Percentiles rank a stretch among this genome's conserved stretches.
Evolutionary conservation across 78 protist species (phyloP).

Genomic region (Dictyostelium citrinum): DNA sequence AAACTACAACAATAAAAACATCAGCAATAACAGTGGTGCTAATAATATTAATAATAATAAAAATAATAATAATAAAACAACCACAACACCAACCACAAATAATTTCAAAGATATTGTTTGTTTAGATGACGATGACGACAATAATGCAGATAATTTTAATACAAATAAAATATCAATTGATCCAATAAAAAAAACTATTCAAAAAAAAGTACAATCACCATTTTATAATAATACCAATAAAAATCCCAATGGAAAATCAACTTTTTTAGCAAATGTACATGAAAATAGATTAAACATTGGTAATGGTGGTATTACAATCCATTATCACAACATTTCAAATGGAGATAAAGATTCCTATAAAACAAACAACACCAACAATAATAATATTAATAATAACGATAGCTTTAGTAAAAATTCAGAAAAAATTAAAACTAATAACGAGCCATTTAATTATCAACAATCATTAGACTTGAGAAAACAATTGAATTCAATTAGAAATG

Average conservation of each 20-base stretch:
- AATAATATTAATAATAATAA: no score
- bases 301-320: neutral
- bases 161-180: neutral
- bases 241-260: neutral
- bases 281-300: slow-evolving; percentile 22
- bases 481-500: slow-evolving; percentile 13
- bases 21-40: no score
- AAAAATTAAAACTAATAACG: neutral
- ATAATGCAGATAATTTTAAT: neutral
- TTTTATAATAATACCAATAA: neutral
- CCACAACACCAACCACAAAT: neutral
- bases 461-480: slow-evolving; percentile 9
- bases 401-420: neutral
- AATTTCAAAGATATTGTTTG: neutral
- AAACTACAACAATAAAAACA: neutral
- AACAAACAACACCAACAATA: neutral
- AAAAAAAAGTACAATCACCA: neutral
- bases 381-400: neutral
- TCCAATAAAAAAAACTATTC: no score
- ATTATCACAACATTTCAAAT: neutral
- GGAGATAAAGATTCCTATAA: neutral
- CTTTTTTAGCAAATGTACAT: slow-evolving; percentile 40
- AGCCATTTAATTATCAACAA: neutral
- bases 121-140: neutral
- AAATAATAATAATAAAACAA: no score